Evolutionary conservation across 345 rosid species (phyloP), one percentile per base, ranked within the genome.

Genomic region (Salix caprea): DNA sequence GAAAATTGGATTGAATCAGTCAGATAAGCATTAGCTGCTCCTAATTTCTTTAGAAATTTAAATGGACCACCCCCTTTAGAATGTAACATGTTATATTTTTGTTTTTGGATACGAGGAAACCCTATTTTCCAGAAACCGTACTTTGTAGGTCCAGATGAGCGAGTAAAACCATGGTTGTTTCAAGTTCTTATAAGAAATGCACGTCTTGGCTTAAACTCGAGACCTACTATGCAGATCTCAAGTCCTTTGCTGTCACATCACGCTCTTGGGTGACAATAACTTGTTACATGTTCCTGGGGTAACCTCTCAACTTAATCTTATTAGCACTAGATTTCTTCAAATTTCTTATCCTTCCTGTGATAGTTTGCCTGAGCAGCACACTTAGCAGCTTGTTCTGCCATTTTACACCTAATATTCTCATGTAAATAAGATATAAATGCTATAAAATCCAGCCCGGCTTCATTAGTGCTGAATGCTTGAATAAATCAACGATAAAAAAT

Each of bases 81-180:
- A 61, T 11, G 6, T 9, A 61, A 32, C 34, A 32, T 32, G 34
- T 32, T 32, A 32, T 32, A 4, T 32, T 32, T 30, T 32, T 32
- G 34, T 32, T 32, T 30, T 32, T 32, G 34, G 34, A 32, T 32
- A 0, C 5, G 5, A 32, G 4, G 34, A 32, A 32, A 32, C 34
- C 5, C 0, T 32, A 32, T 0, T 32, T 32, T 32, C 2, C 0
- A 0, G 5, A 32, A 32, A 32, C 0, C 34, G 0, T 32, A 0
- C 4, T 4, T 32, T 32, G 0, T 32, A 32, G 5, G 5, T 0
- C 5, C 4, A 3, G 0, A 32, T 4, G 4, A 32, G 34, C 4
- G 34, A 32, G 5, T 32, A 32, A 32, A 32, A 32, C 5, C 0
- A 4, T 2, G 2, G 0, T 32, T 32, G 34, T 32, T 2, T 0